phyloP scores from a whole-genome alignment of 2,329 filamentous ascomycete genomes.

The Neofusicoccum sp. region DNA sequence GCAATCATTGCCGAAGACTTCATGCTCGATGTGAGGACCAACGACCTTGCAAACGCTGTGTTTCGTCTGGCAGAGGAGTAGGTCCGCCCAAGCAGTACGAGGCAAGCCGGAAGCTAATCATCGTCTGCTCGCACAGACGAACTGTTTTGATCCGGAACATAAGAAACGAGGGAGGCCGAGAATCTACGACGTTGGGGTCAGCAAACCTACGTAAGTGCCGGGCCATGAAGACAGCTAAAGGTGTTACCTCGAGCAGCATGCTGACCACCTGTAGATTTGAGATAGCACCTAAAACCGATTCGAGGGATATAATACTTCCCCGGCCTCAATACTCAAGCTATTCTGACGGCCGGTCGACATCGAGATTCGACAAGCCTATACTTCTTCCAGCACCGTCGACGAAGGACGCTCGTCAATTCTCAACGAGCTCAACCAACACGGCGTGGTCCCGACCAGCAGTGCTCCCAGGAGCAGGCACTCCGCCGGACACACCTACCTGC shows the following conservation, averaged over 20 bases:
- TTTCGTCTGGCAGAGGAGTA: conserved; percentile 5
- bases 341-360: background rate
- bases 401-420: background rate
- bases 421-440: background rate
- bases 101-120: background rate
- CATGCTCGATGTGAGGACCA: conserved; percentile 8
- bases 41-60: background rate
- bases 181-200: conserved; percentile 2
- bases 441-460: background rate
- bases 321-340: background rate
- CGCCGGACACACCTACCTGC: background rate
- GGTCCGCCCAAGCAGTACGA: background rate
- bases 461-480: conserved; percentile 6
- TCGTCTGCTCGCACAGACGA: background rate
- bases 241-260: background rate
- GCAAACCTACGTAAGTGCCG: background rate
- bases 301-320: background rate
- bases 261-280: background rate
- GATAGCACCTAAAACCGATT: background rate
- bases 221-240: background rate
- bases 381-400: background rate
- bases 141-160: conserved; percentile 9
- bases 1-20: conserved; percentile 10
- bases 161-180: conserved; percentile 7
- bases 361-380: background rate